Conservation (phyloP, 2,329 filamentous ascomycete species). For the Trichoderma atroviride region DNA sequence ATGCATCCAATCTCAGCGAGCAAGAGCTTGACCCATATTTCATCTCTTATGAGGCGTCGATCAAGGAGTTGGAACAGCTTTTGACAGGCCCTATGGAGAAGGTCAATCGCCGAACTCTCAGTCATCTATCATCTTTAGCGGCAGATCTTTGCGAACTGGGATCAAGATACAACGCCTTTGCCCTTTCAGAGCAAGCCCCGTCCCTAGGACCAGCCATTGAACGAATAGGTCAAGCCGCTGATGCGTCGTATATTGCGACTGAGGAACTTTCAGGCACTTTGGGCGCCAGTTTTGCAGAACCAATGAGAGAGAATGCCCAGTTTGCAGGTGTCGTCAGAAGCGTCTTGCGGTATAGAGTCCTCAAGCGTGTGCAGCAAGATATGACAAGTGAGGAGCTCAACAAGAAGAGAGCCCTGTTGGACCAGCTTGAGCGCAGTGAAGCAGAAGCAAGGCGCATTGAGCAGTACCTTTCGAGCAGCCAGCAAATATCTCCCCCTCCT, state of each 20-base stretch:
- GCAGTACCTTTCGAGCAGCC: conserved; percentile 80
- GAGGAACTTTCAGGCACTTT: conserved; percentile 85
- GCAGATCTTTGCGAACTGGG: conserved; percentile 90
- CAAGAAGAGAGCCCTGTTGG: conserved; percentile 80
- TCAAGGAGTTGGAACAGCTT: conserved; percentile 85
- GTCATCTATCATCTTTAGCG: conserved; percentile 80
- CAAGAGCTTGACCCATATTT: conserved; percentile 96
- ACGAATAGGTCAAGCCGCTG: conserved; percentile 88
- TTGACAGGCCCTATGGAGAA: conserved; percentile 95
- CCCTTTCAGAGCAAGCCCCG: conserved; percentile 86
- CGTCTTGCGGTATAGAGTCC: conserved; percentile 84
- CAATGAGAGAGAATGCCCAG: conserved; percentile 96
- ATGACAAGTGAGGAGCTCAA: conserved; percentile 92
- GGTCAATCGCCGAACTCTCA: conserved; percentile 86
- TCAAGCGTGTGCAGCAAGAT: conserved; percentile 96
- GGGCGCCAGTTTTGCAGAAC: conserved; percentile 94
- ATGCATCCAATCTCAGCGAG: conserved; percentile 75
- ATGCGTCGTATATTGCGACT: conserved; percentile 93
- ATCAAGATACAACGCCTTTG: conserved; percentile 96
- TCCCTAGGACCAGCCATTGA: conserved; percentile 92
- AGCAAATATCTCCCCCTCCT: conserved; percentile 62
- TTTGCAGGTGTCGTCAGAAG: conserved; percentile 92
- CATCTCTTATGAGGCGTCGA: conserved; percentile 86
- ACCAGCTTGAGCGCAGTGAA: conserved; percentile 91
- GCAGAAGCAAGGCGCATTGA: conserved; percentile 91